Conservation (phyloP, 148 eudicot species). For the Fallopia convolvulus region DNA sequence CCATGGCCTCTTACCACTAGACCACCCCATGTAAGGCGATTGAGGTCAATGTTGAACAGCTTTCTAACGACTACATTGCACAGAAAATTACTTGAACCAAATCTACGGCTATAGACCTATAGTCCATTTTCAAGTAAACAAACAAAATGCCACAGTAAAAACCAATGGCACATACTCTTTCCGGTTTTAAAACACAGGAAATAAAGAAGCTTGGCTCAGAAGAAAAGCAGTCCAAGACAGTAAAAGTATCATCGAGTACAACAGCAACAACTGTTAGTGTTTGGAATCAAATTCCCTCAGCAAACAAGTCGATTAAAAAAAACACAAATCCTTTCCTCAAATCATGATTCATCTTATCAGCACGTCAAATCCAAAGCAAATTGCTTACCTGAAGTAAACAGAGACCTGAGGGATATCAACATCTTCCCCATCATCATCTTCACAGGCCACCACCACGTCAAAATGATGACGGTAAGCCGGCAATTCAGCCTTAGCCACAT, state of each 20-base stretch:
- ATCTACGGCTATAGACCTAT: too few species aligned
- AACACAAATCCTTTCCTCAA: not conserved
- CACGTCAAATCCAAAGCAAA: not conserved
- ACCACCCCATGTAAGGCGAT: too few species aligned
- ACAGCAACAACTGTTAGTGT: not conserved
- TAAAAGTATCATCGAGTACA: not conserved
- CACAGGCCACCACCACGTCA: constrained; percentile 28
- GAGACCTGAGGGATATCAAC: constrained; percentile 28
- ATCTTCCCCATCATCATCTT: constrained; percentile 26
- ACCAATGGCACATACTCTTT: not conserved
- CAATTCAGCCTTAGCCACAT: constrained; percentile 22
- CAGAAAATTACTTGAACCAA: too few species aligned
- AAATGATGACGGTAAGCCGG: constrained; percentile 18
- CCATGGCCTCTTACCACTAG: too few species aligned
- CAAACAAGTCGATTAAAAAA: not conserved
- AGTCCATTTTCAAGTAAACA: too few species aligned
- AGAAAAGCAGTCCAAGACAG: not conserved
- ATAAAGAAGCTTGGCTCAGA: not conserved
- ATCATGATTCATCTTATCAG: not conserved
- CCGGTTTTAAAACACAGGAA: not conserved
- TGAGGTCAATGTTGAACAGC: too few species aligned
- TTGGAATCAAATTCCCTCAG: constrained; percentile 12
- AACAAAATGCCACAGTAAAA: not conserved
- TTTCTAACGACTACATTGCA: too few species aligned
- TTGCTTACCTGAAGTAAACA: constrained; percentile 18